phyloP scores from a whole-genome alignment of 169 alveolate species.

The Cryptosporidium muris region DNA sequence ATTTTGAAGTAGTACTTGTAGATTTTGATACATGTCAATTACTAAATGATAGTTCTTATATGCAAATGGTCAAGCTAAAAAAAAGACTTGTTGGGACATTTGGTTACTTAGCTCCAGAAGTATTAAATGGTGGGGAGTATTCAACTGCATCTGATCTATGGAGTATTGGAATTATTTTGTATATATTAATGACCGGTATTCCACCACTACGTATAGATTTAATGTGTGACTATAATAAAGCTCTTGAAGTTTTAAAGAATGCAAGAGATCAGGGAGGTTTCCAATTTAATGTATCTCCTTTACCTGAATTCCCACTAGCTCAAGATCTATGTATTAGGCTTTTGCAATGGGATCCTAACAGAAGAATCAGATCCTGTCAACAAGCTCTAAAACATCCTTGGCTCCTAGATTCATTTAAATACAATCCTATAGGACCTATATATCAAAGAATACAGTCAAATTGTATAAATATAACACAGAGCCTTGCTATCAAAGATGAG shows the following conservation, averaged over 20 bases:
- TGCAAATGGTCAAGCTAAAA: constrained; percentile 72
- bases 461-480: not conserved
- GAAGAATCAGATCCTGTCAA: constrained; percentile 82
- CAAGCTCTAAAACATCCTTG: constrained; percentile 90
- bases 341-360: constrained; percentile 82
- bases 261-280: constrained; percentile 80
- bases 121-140: constrained; percentile 83
- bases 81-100: constrained; percentile 85
- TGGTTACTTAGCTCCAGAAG: constrained; percentile 83
- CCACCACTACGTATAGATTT: constrained; percentile 90
- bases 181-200: constrained; percentile 89
- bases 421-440: constrained; percentile 67
- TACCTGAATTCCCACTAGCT: constrained; percentile 87
- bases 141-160: constrained; percentile 88
- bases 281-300: constrained; percentile 86
- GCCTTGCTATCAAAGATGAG: not conserved
- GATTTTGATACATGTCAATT: constrained; percentile 85
- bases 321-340: constrained; percentile 85
- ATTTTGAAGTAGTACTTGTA: constrained; percentile 78
- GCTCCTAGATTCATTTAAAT: constrained; percentile 75
- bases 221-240: constrained; percentile 84
- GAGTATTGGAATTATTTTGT: constrained; percentile 89
- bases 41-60: constrained; percentile 73
- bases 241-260: constrained; percentile 80
- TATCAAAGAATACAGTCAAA: not conserved